Evolutionary conservation across 2,329 filamentous ascomycete species (phyloP).

Genomic region (Cercospora berteroae): DNA sequence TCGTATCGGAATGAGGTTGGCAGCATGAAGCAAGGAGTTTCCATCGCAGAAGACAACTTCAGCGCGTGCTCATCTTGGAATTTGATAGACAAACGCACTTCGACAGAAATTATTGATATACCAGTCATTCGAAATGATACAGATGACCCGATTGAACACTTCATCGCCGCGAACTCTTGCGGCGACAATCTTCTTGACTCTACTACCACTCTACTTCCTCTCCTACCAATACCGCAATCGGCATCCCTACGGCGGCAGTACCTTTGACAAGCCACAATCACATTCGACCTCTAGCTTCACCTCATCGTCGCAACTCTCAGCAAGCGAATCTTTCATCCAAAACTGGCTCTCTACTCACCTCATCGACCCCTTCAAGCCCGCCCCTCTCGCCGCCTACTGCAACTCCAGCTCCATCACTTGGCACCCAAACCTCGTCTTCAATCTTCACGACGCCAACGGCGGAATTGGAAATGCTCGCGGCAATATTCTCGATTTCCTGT

Average conservation of each 20-base stretch:
- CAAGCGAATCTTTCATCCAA: slow-evolving; percentile 24
- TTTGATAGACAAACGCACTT: background rate
- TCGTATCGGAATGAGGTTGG: background rate
- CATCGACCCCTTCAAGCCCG: slow-evolving; percentile 28
- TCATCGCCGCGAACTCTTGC: background rate
- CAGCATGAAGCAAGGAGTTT: slow-evolving; percentile 7
- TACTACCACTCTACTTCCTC: slow-evolving; percentile 27
- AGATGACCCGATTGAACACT: background rate
- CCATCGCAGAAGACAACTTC: background rate
- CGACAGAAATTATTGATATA: background rate
- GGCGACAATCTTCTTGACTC: slow-evolving; percentile 8
- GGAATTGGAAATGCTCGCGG: slow-evolving; percentile 40
- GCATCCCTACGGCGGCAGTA: slow-evolving; percentile 18
- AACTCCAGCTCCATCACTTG: slow-evolving; percentile 38
- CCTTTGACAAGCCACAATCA: background rate
- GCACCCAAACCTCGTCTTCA: slow-evolving; percentile 45
- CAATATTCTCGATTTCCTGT: slow-evolving; percentile 18
- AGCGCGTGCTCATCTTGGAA: background rate
- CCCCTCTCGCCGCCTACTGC: slow-evolving; percentile 35
- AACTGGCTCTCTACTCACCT: slow-evolving; percentile 31
- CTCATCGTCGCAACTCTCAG: background rate
- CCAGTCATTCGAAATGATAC: background rate
- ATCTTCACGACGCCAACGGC: slow-evolving; percentile 46
- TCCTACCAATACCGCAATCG: slow-evolving; percentile 26
- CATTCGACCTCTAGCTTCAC: background rate